Conservation (phyloP, 1,284 basidiomycete species). For the Ceratobasidium sp. region DNA sequence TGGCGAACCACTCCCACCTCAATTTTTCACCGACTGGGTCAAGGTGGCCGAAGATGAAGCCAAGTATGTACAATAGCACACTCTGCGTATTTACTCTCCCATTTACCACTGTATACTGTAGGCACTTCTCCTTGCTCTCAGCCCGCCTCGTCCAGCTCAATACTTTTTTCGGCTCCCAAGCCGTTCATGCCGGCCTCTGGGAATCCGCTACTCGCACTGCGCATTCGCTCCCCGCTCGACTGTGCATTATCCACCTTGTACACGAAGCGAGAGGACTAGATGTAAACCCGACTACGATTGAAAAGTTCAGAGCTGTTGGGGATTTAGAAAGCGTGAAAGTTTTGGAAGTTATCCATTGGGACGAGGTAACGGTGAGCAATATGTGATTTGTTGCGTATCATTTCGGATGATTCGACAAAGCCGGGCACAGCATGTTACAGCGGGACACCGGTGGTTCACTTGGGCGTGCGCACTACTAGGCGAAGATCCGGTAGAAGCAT, state of each 20-base stretch:
- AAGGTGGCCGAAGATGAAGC: slow-evolving; percentile 90
- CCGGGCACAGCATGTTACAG: slow-evolving; percentile 72
- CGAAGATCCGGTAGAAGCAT: slow-evolving; percentile 77
- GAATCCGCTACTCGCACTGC: slow-evolving; percentile 83
- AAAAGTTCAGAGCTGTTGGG: slow-evolving; percentile 76
- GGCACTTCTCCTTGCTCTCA: slow-evolving; percentile 73
- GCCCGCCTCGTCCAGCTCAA: slow-evolving; percentile 72
- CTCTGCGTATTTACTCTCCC: background rate
- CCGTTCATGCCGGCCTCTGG: slow-evolving; percentile 85
- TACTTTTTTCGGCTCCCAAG: slow-evolving; percentile 81
- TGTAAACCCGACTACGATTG: slow-evolving; percentile 88
- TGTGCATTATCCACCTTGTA: slow-evolving; percentile 91
- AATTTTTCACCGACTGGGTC: slow-evolving; percentile 83
- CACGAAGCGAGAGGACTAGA: slow-evolving; percentile 91
- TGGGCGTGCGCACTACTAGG: slow-evolving; percentile 78
- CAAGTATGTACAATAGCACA: slow-evolving; percentile 65
- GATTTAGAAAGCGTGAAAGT: slow-evolving; percentile 79
- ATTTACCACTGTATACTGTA: background rate
- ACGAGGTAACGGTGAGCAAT: slow-evolving; percentile 76
- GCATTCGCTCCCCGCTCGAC: slow-evolving; percentile 77
- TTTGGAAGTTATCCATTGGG: slow-evolving; percentile 83
- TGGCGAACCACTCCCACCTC: slow-evolving; percentile 70
- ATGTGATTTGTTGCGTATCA: background rate
- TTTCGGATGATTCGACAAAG: background rate
- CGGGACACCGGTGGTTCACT: slow-evolving; percentile 87